A percentile compares a stretch with the other conserved stretches of the same genome.
phyloP scores from a whole-genome alignment of 2,329 filamentous ascomycete genomes.

The Cercospora sesami region DNA sequence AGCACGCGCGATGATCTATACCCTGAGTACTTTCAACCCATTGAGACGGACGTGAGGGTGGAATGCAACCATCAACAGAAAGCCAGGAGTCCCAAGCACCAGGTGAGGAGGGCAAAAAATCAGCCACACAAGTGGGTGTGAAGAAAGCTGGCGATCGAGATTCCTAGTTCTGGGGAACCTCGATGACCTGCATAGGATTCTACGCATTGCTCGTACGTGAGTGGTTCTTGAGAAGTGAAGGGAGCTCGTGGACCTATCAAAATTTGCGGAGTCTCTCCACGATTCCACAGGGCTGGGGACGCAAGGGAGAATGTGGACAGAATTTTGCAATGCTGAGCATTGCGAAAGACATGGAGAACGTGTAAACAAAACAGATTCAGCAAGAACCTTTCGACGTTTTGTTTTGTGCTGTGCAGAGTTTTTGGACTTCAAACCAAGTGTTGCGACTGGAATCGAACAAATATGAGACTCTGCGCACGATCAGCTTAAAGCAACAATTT shows the following conservation, averaged over 20 bases:
- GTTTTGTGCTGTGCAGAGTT: no score
- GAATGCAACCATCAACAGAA: conserved; percentile 37
- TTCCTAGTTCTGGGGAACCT: neutral
- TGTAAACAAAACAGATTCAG: neutral
- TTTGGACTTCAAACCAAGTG: no score
- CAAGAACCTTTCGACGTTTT: no score
- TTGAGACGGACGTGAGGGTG: conserved; percentile 31
- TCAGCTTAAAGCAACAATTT: neutral
- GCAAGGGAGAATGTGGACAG: conserved; percentile 19
- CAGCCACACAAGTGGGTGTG: neutral
- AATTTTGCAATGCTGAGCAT: conserved; percentile 9
- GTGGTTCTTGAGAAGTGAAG: neutral
- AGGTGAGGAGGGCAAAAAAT: conserved; percentile 2
- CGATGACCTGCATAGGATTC: conserved; percentile 18
- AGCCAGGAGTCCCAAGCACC: conserved; percentile 23
- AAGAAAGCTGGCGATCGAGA: neutral
- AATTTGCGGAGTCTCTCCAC: neutral
- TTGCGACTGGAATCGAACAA: no score
- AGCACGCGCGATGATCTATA: conserved; percentile 9
- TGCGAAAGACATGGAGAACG: conserved; percentile 21
- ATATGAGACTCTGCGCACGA: no score
- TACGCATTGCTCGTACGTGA: conserved; percentile 8
- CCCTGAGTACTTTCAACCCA: neutral
- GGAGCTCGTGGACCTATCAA: neutral
- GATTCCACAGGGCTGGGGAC: conserved; percentile 7